Evolutionary conservation across 345 rosid species (phyloP).

Genomic region (Lepidium sativum): DNA sequence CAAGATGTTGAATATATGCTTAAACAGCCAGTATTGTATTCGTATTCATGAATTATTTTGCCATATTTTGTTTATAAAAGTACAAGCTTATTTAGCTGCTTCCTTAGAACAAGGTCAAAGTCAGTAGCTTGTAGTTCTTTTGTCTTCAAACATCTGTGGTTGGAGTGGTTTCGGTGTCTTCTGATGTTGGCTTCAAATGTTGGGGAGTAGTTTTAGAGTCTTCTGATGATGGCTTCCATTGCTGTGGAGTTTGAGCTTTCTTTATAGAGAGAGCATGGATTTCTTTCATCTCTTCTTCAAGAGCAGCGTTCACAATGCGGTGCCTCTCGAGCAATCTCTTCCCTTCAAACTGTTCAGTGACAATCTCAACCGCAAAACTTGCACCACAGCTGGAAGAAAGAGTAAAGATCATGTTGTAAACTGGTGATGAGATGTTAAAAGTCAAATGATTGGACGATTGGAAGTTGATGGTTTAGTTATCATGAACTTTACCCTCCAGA

Average conservation of each 20-base stretch:
- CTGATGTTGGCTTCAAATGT: conserved; percentile 65
- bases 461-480: neutral
- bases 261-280: conserved; percentile 87
- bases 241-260: conserved; percentile 67
- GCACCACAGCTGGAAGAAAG: conserved; percentile 60
- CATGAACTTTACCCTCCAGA: conserved; percentile 71
- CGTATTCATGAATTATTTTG: neutral
- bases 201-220: conserved; percentile 31
- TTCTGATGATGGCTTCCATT: conserved; percentile 61
- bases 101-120: neutral
- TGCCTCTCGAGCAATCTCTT: conserved; percentile 89
- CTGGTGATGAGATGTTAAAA: neutral
- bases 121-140: neutral
- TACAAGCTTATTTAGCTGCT: conserved; percentile 6
- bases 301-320: conserved; percentile 61
- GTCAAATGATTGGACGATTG: neutral
- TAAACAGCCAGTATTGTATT: conserved; percentile 1
- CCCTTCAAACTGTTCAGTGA: conserved; percentile 66
- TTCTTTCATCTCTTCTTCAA: conserved; percentile 78
- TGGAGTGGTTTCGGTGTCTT: conserved; percentile 32
- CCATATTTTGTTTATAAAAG: neutral
- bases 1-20: neutral
- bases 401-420: neutral
- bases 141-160: conserved; percentile 17
- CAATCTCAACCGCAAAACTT: conserved; percentile 66